Base-by-base conservation (phyloP, 495 filamentous ascomycete species). In the Xylaria scruposa region DNA sequence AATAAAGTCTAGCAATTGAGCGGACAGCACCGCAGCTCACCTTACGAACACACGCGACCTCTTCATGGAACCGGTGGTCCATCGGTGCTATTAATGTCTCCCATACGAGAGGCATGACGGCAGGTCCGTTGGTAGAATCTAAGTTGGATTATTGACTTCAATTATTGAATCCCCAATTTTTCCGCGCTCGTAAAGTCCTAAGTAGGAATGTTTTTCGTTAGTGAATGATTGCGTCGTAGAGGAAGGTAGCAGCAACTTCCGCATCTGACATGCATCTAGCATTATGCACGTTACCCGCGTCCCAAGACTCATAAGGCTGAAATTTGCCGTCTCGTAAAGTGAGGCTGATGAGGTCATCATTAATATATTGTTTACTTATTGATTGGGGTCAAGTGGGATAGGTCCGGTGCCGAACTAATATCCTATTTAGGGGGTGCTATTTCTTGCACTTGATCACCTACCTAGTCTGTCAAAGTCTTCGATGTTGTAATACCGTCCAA, bases 301-400 rank as follows among this genome's bases (percentile, higher is more conserved):
- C 58, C 29, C 68, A 63, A 62, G 58, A 63, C 68, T 38, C 68
- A 56, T 70, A 70, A 70, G 68, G 68, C 68, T 70, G 68, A 70
- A 3, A 44, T 42, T 62, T 40, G 33, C 59, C 47, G 51, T 51
- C 33, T 46, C 47, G 33, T 44, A 40, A 40, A 46, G 46, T 21
- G 17, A 42, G 68, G 60, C 46, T 64, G 59, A 61, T 62, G 67
- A 33, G 67, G 26, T 10, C 44, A 66, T 51, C 24, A 42, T 42
- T 17, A 19, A 51, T 56, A 67, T 67, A 67, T 24, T 19, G 63
- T 15, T 19, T 21, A n/a, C 17, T 67, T 67, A 44, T 17, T 29
- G 29, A 29, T 44, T 2, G 10, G 21, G 36, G 60, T 24, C 29
- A 44, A 36, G 63, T 12, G 46, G 26, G 4, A 17, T 42, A 42